Percentiles rank a stretch among this genome's conserved stretches.
phyloP scores from a whole-genome alignment of 2,329 filamentous ascomycete genomes.

The Scedosporium apiospermum region DNA sequence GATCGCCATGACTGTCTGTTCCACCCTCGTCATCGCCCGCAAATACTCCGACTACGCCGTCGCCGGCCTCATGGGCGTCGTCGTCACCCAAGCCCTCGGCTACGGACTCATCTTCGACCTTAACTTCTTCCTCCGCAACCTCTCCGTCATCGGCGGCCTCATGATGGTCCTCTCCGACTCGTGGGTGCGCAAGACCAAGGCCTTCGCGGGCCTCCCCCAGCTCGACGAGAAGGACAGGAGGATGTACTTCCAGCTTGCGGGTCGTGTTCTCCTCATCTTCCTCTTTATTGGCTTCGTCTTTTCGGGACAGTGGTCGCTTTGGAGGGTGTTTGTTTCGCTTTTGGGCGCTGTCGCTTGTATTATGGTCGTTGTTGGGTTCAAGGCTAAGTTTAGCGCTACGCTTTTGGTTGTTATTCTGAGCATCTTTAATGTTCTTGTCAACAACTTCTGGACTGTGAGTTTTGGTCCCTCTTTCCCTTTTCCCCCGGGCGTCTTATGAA shows the following conservation, averaged over 20 bases:
- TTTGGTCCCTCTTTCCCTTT: background rate
- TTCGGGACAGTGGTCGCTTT: conserved; percentile 84
- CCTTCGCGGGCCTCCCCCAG: conserved; percentile 85
- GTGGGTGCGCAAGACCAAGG: conserved; percentile 96
- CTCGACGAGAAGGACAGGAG: conserved; percentile 99
- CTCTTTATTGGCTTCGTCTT: conserved; percentile 96
- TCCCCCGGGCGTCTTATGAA: background rate
- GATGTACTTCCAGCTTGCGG: conserved; percentile 99
- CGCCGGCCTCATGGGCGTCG: conserved; percentile 78
- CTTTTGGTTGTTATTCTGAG: conserved; percentile 92
- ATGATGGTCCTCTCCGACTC: conserved; percentile 98
- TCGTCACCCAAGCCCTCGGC: conserved; percentile 86
- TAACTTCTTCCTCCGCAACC: conserved; percentile 99
- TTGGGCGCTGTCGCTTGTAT: conserved; percentile 85
- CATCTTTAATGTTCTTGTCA: conserved; percentile 92
- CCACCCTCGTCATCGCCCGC: conserved; percentile 77
- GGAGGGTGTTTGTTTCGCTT: conserved; percentile 74
- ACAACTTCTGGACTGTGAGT: conserved; percentile 99
- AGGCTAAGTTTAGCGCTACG: conserved; percentile 97
- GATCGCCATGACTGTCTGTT: conserved; percentile 75
- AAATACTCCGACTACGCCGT: conserved; percentile 93
- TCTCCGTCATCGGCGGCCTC: conserved; percentile 92
- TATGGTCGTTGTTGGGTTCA: conserved; percentile 99
- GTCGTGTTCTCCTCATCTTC: conserved; percentile 92
- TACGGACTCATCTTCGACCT: conserved; percentile 98